phyloP scores from a whole-genome alignment of 2,329 filamentous ascomycete species.

The Calonectria hongkongensis region DNA sequence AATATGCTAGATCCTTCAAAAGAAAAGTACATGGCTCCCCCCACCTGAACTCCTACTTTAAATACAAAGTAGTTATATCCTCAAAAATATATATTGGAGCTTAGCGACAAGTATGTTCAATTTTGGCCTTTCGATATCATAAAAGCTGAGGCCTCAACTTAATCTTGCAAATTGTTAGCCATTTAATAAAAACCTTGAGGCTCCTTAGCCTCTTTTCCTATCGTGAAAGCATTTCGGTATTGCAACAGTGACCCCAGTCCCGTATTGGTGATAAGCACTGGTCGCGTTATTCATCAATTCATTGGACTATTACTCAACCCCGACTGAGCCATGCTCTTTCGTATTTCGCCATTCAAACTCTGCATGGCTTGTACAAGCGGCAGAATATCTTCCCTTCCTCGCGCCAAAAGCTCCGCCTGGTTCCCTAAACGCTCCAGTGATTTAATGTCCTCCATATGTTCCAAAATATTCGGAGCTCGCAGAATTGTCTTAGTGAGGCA shows the following conservation, averaged over 20 bases:
- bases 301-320: neutral
- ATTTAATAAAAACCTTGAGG: no score
- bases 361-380: slow-evolving; percentile 5
- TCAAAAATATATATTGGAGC: neutral
- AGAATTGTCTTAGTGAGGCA: slow-evolving; percentile 3
- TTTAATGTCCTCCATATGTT: slow-evolving; percentile 10
- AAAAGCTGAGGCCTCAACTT: neutral
- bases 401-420: slow-evolving; percentile 4
- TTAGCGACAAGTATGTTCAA: neutral
- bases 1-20: neutral
- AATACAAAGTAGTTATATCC: neutral
- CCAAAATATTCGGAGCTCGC: neutral
- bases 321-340: neutral
- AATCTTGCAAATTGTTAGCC: no score
- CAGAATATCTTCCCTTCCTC: slow-evolving; percentile 1
- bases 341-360: neutral
- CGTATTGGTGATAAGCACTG: no score
- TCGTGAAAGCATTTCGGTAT: no score
- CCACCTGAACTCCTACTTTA: neutral
- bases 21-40: neutral
- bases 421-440: neutral
- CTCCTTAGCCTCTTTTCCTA: no score
- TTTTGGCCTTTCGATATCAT: neutral
- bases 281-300: neutral
- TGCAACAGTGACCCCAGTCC: no score